phyloP scores from a whole-genome alignment of 1,284 basidiomycete species.

The Clitocybe nebularis region DNA sequence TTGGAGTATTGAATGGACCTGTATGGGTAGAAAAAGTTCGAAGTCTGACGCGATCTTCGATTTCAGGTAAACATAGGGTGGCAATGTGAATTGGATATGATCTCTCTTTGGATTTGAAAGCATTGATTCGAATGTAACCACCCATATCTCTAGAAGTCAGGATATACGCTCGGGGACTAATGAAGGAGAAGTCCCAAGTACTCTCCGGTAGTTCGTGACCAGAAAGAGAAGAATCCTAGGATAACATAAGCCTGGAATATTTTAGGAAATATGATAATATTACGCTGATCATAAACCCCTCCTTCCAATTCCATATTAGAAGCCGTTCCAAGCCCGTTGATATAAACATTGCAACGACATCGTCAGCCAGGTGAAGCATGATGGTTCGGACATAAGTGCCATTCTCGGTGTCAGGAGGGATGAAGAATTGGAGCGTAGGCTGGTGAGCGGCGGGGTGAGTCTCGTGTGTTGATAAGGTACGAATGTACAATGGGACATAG shows the following conservation, averaged over 20 bases:
- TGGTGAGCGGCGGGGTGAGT: slow-evolving; percentile 34
- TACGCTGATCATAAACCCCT: slow-evolving; percentile 41
- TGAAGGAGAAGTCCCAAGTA: slow-evolving; percentile 43
- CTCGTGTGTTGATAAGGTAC: slow-evolving; percentile 39
- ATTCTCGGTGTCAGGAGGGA: slow-evolving; percentile 8
- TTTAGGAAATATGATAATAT: slow-evolving; percentile 18
- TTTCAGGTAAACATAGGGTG: slow-evolving; percentile 30
- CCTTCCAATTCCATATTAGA: slow-evolving; percentile 54
- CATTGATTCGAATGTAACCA: slow-evolving; percentile 40
- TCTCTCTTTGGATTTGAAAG: slow-evolving; percentile 17
- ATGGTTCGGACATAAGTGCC: slow-evolving; percentile 24
- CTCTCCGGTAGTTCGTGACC: slow-evolving; percentile 21
- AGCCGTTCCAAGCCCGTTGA: slow-evolving; percentile 32
- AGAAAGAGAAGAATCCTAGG: slow-evolving; percentile 9
- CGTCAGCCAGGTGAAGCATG: slow-evolving; percentile 48
- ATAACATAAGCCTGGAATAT: slow-evolving; percentile 14
- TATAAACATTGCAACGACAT: slow-evolving; percentile 44
- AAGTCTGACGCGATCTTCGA: slow-evolving; percentile 16
- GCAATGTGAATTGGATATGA: slow-evolving; percentile 22
- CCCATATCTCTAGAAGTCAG: slow-evolving; percentile 28
- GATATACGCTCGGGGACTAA: slow-evolving; percentile 41
- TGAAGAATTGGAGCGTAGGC: slow-evolving; percentile 22
- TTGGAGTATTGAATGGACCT: slow-evolving; percentile 35
- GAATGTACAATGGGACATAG: slow-evolving; percentile 30
- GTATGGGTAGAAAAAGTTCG: slow-evolving; percentile 26